Percentiles rank a stretch among this genome's conserved stretches.
phyloP scores from a whole-genome alignment of 2,329 filamentous ascomycete species.

The Knufia fluminis region DNA sequence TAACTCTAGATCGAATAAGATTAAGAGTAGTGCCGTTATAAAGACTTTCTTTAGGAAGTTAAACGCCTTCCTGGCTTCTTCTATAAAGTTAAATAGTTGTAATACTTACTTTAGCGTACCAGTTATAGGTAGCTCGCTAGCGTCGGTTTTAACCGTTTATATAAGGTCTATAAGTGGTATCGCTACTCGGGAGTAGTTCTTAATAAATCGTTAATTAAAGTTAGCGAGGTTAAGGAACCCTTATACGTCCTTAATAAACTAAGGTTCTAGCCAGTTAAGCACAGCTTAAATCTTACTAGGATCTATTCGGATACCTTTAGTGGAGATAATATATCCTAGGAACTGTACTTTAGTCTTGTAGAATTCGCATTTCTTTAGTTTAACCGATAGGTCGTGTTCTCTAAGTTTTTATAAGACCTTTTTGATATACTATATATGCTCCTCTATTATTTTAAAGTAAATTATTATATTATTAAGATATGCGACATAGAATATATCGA shows the following conservation, averaged over 20 bases:
- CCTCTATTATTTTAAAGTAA: constrained; percentile 6
- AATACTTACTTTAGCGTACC: too few species aligned
- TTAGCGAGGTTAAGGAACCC: constrained; percentile 27
- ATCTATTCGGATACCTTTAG: constrained; percentile 23
- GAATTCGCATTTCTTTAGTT: constrained; percentile 21
- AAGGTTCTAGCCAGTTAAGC: constrained; percentile 20
- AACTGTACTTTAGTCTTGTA: constrained; percentile 16
- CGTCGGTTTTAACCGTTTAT: constrained; percentile 3
- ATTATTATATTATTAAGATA: constrained; percentile 21
- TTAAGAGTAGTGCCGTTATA: constrained; percentile 11
- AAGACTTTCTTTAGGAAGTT: constrained; percentile 10
- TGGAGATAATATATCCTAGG: constrained; percentile 24
- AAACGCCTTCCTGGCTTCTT: constrained; percentile 8
- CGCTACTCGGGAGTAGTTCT: constrained; percentile 19
- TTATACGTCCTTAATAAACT: constrained; percentile 20
- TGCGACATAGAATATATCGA: constrained; percentile 14
- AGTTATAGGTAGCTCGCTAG: too few species aligned
- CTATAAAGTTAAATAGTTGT: constrained; percentile 8
- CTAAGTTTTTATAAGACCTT: constrained; percentile 15
- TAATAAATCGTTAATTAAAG: constrained; percentile 27
- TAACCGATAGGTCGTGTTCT: constrained; percentile 11
- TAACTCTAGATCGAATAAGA: constrained; percentile 12
- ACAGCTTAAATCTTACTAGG: constrained; percentile 23
- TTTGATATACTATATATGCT: constrained; percentile 12
- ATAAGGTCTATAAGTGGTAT: constrained; percentile 18